Percentiles rank a stretch among this genome's conserved stretches.
These are phyloP conservation scores for Aschersonia sp. DNA, from an alignment of 2,329 filamentous ascomycete genomes.

Conservation along the genomic window DNA sequence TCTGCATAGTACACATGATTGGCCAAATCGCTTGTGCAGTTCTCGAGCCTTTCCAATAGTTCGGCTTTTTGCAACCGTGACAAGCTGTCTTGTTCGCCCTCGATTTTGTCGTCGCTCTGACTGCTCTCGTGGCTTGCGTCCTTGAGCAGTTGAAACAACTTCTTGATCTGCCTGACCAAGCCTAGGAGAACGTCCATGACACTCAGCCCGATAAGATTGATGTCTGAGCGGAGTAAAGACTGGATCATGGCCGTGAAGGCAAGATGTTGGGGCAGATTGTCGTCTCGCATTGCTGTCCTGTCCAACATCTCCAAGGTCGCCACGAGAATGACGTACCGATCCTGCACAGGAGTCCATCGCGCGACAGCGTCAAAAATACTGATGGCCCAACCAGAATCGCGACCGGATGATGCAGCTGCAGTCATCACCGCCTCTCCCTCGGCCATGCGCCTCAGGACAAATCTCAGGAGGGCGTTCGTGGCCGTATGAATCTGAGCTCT, in stretches of 20 bases:
- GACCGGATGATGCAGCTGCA: slow-evolving; percentile 22
- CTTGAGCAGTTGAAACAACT: slow-evolving; percentile 52
- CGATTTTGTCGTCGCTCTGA: slow-evolving; percentile 18
- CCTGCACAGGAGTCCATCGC: slow-evolving; percentile 84
- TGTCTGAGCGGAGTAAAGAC: slow-evolving; percentile 69
- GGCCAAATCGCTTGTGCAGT: slow-evolving; percentile 78
- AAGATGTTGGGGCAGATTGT: slow-evolving; percentile 58
- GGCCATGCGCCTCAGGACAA: slow-evolving; percentile 48
- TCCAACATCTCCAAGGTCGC: slow-evolving; percentile 66
- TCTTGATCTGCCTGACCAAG: slow-evolving; percentile 69
- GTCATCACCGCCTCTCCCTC: slow-evolving; percentile 40
- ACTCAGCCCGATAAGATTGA: slow-evolving; percentile 89
- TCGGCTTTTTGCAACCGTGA: slow-evolving; percentile 37
- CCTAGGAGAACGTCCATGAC: slow-evolving; percentile 89
- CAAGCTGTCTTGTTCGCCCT: slow-evolving; percentile 16
- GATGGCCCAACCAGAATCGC: slow-evolving; percentile 61
- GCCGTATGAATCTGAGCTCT: slow-evolving; percentile 67
- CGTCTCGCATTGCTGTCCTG: slow-evolving; percentile 52
- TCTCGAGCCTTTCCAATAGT: slow-evolving; percentile 57
- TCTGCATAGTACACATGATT: slow-evolving; percentile 96
- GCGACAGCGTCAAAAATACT: slow-evolving; percentile 68
- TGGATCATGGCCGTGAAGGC: slow-evolving; percentile 66
- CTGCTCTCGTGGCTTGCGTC: slow-evolving; percentile 17
- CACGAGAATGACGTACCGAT: slow-evolving; percentile 81
- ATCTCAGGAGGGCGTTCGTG: slow-evolving; percentile 59